A percentile compares a stretch with the other conserved stretches of the same genome.
Evolutionary conservation across 2,329 filamentous ascomycete genomes (phyloP).

Genomic region (Exophiala oligosperma): DNA sequence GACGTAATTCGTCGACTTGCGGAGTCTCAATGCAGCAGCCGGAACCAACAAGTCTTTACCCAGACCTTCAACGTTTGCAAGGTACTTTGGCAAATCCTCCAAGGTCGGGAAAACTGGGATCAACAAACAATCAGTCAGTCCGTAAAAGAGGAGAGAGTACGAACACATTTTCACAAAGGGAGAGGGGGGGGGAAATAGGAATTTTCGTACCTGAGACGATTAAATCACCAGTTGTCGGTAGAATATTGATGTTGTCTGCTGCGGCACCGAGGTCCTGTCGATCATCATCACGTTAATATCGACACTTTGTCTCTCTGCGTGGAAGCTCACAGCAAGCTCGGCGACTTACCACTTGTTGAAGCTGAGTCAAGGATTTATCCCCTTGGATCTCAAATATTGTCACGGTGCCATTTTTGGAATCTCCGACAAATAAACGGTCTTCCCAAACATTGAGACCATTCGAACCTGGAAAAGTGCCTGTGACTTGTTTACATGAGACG

Average conservation of each 20-base stretch:
- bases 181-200: no score
- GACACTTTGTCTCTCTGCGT: no score
- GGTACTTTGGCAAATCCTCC: constrained; percentile 16
- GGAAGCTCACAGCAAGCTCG: no score
- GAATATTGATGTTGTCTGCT: constrained; percentile 25
- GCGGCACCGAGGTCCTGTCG: constrained; percentile 22
- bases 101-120: constrained; percentile 21
- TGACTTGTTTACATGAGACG: constrained; percentile 17
- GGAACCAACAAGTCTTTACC: constrained; percentile 23
- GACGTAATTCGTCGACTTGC: constrained; percentile 11
- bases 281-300: not conserved
- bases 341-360: constrained; percentile 17
- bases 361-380: constrained; percentile 15
- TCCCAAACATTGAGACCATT: constrained; percentile 24
- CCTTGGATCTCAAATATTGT: constrained; percentile 19
- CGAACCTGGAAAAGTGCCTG: constrained; percentile 18
- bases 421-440: constrained; percentile 20
- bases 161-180: not conserved
- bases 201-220: constrained; percentile 18
- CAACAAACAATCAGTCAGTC: not conserved
- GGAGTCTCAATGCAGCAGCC: constrained; percentile 16
- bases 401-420: constrained; percentile 22
- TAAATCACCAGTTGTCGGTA: constrained; percentile 20
- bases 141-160: not conserved
- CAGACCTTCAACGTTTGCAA: constrained; percentile 12